Evolutionary conservation across 352 stramenopile species (phyloP).

Genomic region (Pythium volutum): DNA sequence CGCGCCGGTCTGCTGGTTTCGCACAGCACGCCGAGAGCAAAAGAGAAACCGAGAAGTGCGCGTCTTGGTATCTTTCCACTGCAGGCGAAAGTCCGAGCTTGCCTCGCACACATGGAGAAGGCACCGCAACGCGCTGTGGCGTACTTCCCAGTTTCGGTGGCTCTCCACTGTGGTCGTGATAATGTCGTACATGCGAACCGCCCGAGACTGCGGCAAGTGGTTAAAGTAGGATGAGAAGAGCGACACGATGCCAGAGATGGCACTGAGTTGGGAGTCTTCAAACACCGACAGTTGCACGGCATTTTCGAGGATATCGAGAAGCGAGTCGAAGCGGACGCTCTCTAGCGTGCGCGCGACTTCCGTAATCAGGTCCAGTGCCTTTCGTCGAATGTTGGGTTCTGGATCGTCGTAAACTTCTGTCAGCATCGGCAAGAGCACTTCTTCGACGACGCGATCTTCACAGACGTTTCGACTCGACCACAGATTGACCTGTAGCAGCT

Average conservation of each 20-base stretch:
- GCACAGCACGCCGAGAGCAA: constrained; percentile 35
- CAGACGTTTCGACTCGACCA: constrained; percentile 76
- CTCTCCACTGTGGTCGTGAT: constrained; percentile 62
- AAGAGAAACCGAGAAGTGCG: constrained; percentile 81
- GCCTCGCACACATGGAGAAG: constrained; percentile 71
- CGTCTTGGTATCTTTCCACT: constrained; percentile 59
- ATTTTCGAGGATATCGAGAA: constrained; percentile 77
- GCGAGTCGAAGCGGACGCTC: constrained; percentile 73
- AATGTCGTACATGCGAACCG: constrained; percentile 81
- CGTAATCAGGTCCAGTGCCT: constrained; percentile 61
- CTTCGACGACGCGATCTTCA: constrained; percentile 83
- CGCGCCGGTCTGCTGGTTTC: constrained; percentile 37
- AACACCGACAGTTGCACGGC: constrained; percentile 59
- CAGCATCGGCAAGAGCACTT: constrained; percentile 73
- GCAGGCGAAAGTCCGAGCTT: constrained; percentile 54
- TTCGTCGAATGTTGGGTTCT: constrained; percentile 51
- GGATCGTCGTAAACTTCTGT: constrained; percentile 68
- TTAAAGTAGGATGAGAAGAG: constrained; percentile 81
- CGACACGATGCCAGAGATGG: constrained; percentile 53
- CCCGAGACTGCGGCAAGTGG: constrained; percentile 62
- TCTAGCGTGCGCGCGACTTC: constrained; percentile 70
- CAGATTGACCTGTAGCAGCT: constrained; percentile 68
- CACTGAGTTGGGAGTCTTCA: constrained; percentile 65
- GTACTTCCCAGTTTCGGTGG: constrained; percentile 61
- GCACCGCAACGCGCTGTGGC: constrained; percentile 58